These are phyloP conservation scores for Periconia sp. DNA, from an alignment of 2,329 filamentous ascomycete genomes.

Conservation along the genomic window DNA sequence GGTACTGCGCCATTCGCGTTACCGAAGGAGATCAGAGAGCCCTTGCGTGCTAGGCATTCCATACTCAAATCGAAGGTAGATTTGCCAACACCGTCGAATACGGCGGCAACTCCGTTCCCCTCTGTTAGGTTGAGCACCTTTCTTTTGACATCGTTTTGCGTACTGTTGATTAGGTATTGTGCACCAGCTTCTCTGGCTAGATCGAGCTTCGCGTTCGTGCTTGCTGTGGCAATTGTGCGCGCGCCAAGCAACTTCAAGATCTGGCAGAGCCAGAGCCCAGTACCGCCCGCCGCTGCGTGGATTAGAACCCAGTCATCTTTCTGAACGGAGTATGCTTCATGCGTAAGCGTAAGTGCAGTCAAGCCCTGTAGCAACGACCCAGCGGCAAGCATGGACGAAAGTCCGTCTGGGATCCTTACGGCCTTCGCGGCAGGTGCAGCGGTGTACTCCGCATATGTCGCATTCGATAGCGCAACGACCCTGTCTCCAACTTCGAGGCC, in stretches of 20 bases:
- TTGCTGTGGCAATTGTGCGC: slow-evolving; percentile 79
- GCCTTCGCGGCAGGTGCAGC: slow-evolving; percentile 60
- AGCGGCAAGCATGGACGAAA: slow-evolving; percentile 68
- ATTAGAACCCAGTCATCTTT: slow-evolving; percentile 81
- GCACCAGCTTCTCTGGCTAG: slow-evolving; percentile 75
- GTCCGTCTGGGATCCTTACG: slow-evolving; percentile 66
- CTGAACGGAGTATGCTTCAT: slow-evolving; percentile 73
- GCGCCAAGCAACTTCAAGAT: slow-evolving; percentile 75
- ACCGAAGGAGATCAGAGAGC: no score
- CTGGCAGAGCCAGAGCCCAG: slow-evolving; percentile 73
- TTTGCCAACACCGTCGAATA: slow-evolving; percentile 88
- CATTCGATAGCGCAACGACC: slow-evolving; percentile 70
- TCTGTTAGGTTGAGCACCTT: slow-evolving; percentile 72
- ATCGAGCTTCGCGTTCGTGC: slow-evolving; percentile 72
- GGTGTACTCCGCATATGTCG: slow-evolving; percentile 66
- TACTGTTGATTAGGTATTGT: slow-evolving; percentile 72
- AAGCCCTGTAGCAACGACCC: slow-evolving; percentile 78
- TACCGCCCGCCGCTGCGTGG: slow-evolving; percentile 86
- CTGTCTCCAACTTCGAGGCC: slow-evolving; percentile 69
- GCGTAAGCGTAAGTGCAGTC: slow-evolving; percentile 78
- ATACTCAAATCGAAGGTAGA: slow-evolving; percentile 71
- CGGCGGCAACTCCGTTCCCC: slow-evolving; percentile 73
- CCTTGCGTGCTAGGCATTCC: not conserved
- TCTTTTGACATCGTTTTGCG: slow-evolving; percentile 64
- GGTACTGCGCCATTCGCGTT: no score